Evolutionary conservation across 345 rosid species (phyloP).

Genomic region (Gossypium sturtianum): DNA sequence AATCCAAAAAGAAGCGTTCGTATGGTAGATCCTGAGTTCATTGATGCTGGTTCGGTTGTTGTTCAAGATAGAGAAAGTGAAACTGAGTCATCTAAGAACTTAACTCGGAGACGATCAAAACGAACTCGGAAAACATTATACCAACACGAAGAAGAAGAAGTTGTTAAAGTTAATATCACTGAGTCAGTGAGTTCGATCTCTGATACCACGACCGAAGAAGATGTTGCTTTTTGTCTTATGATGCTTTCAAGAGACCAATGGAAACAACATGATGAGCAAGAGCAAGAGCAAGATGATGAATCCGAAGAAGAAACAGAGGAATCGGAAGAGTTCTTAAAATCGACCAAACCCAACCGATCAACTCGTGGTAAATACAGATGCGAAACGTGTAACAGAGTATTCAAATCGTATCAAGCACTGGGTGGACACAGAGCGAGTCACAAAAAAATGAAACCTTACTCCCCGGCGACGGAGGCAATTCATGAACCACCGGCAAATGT

Average conservation of each 20-base stretch:
- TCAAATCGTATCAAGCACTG: constrained; percentile 88
- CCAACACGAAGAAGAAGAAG: constrained; percentile 19
- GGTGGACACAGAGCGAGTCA: constrained; percentile 96
- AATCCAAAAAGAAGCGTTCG: constrained; percentile 48
- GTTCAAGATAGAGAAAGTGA: constrained; percentile 76
- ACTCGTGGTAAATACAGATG: constrained; percentile 56
- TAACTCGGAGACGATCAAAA: constrained; percentile 63
- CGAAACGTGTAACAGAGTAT: constrained; percentile 73
- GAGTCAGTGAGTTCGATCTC: constrained; percentile 80
- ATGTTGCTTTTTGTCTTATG: constrained; percentile 88
- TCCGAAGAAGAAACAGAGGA: constrained; percentile 37
- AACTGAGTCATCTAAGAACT: constrained; percentile 66
- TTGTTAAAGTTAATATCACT: constrained; percentile 11
- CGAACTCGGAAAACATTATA: constrained; percentile 35
- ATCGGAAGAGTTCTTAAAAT: constrained; percentile 26
- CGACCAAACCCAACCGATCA: constrained; percentile 25
- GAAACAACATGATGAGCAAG: constrained; percentile 27
- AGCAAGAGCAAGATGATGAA: constrained; percentile 19
- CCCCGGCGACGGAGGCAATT: constrained; percentile 3
- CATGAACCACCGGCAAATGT: constrained; percentile 6
- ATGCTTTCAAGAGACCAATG: constrained; percentile 84
- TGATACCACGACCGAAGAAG: constrained; percentile 73
- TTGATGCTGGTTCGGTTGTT: constrained; percentile 44
- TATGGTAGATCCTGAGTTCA: constrained; percentile 62
- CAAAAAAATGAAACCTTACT: constrained; percentile 44